These are phyloP conservation scores for Skeletonema marinoi DNA, from an alignment of 108 stramenopile genomes.

Conservation along the genomic window DNA sequence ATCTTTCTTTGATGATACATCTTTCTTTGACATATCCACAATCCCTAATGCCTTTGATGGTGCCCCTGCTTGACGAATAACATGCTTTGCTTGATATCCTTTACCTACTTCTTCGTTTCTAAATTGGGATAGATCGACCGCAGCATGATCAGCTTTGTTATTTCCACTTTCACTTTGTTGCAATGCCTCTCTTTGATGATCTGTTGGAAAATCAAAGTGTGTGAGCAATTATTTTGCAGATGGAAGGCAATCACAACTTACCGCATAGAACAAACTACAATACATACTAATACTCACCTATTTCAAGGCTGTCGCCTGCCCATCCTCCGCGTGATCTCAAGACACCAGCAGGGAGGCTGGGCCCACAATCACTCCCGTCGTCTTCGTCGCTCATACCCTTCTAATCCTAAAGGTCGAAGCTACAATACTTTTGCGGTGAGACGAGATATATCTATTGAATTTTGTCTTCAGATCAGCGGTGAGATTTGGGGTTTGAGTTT, in stretches of 20 bases:
- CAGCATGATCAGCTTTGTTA: constrained; percentile 24
- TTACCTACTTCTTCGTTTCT: constrained; percentile 77
- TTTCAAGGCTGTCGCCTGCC: constrained; percentile 10
- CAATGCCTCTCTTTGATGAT: constrained; percentile 36
- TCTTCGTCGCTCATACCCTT: not conserved
- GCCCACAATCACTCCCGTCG: constrained; percentile 2
- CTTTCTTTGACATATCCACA: constrained; percentile 50
- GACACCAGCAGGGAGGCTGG: constrained; percentile 6
- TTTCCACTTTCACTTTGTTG: not conserved
- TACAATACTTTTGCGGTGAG: no score
- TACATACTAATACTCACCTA: not conserved
- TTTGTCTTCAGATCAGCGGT: no score
- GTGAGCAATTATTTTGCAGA: not conserved
- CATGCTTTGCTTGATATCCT: constrained; percentile 87
- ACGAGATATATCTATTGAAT: no score
- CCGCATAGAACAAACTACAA: no score
- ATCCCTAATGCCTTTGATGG: constrained; percentile 3
- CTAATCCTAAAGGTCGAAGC: no score
- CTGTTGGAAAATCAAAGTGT: constrained; percentile 23
- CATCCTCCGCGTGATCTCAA: constrained; percentile 8
- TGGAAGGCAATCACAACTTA: no score
- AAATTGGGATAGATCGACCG: constrained; percentile 81
- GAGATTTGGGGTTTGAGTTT: no score
- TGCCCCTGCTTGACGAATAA: constrained; percentile 66
- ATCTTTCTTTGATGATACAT: constrained; percentile 16